Conservation (phyloP, 73 alveolate species). For the Vitrella brassicaformis region DNA sequence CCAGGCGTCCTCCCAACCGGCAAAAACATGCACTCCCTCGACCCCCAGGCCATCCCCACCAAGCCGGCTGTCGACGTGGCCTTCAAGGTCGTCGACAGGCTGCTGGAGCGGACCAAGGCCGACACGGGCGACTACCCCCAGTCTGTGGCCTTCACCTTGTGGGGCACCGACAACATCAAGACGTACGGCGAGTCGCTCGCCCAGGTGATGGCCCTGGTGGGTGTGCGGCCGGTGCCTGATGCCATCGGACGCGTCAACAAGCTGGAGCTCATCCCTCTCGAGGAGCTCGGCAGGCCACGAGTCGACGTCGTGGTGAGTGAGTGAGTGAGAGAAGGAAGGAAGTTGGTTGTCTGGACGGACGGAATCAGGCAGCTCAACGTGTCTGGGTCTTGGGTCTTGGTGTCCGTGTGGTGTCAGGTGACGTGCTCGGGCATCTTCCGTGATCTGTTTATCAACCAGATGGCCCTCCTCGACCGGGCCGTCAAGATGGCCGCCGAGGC, state of each 20-base stretch:
- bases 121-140: slow-evolving; percentile 40
- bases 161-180: slow-evolving; percentile 52
- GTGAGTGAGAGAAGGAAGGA: no score
- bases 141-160: slow-evolving; percentile 41
- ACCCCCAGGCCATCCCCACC: slow-evolving; percentile 38
- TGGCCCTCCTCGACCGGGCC: slow-evolving; percentile 46
- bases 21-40: slow-evolving; percentile 39
- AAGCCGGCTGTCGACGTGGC: slow-evolving; percentile 39
- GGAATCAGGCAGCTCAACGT: no score
- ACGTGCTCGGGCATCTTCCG: slow-evolving; percentile 52
- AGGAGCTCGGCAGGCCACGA: slow-evolving; percentile 44
- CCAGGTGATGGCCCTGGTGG: slow-evolving; percentile 44
- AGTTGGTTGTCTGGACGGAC: no score
- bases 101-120: slow-evolving; percentile 10
- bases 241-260: slow-evolving; percentile 43
- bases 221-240: slow-evolving; percentile 42
- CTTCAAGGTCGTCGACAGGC: slow-evolving; percentile 34
- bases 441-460: slow-evolving; percentile 47
- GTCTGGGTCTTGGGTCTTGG: no score
- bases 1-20: slow-evolving; percentile 41
- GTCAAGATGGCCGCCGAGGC: slow-evolving; percentile 19
- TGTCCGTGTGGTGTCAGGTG: no score
- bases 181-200: slow-evolving; percentile 47
- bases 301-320: slow-evolving; percentile 27
- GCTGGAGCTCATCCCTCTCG: slow-evolving; percentile 40